These are phyloP conservation scores for Penicillium sp. DNA, from an alignment of 2,329 filamentous ascomycete species.

Conservation along the genomic window DNA sequence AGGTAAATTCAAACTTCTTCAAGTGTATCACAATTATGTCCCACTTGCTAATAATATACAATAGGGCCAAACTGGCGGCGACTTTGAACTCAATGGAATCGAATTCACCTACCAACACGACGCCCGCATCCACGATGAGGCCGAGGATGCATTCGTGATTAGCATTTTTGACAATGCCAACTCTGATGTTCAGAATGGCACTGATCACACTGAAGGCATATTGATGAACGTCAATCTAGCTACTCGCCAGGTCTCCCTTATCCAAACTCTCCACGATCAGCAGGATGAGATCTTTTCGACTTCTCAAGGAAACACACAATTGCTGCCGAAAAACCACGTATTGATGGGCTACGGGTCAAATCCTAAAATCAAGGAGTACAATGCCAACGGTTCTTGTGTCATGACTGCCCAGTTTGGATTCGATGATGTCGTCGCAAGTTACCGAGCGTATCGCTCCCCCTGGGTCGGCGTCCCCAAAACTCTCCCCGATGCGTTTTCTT, in stretches of 20 bases:
- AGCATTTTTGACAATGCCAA: conserved; percentile 32
- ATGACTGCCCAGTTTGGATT: conserved; percentile 32
- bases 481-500: conserved; percentile 19
- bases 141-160: conserved; percentile 26
- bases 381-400: conserved; percentile 22
- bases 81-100: conserved; percentile 20
- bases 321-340: conserved; percentile 8
- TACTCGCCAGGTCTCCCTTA: neutral
- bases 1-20: conserved; percentile 12
- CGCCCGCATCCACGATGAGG: conserved; percentile 31
- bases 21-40: too few relatives aligned
- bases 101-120: conserved; percentile 30
- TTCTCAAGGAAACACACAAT: conserved; percentile 19
- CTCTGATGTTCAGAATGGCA: conserved; percentile 7
- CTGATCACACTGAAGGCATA: conserved; percentile 12
- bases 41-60: neutral
- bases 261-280: neutral
- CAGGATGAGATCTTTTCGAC: conserved; percentile 7
- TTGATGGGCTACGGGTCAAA: conserved; percentile 10
- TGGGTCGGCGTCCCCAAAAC: conserved; percentile 21
- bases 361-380: conserved; percentile 32
- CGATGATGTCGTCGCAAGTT: conserved; percentile 27
- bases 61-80: conserved; percentile 26
- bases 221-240: conserved; percentile 14
- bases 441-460: conserved; percentile 28